Evolutionary conservation across 140 eudicot species (phyloP), one percentile per base, ranked within the genome.

Genomic region (Erigeron philadelphicus): DNA sequence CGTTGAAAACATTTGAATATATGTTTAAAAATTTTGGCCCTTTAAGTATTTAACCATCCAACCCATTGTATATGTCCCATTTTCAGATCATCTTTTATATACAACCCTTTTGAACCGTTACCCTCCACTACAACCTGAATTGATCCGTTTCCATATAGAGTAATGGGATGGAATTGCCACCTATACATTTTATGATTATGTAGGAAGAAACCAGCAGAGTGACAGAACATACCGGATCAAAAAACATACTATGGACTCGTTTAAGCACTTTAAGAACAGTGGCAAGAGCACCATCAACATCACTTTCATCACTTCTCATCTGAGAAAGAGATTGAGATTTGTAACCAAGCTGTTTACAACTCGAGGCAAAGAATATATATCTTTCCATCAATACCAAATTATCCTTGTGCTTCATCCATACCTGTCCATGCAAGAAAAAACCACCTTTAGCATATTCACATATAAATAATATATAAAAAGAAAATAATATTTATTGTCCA

Each of bases 341-440:
- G 43, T 79, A 85, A 13, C 90, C 88, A 50, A 85, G 87, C 50
- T 87, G 90, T 57, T 76, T 84, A 76, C 86, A 83, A 67, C 97
- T 90, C 18, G 94, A 85, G 16, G 86, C 86, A 74, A 90, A 90
- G 70, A 83, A 90, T 72, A 85, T 90, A 80, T 90, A 90, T 81
- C 95, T 85, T 67, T 90, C 95, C 97, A 87, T 90, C 64, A 84
- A 60, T 76, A 90, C 87, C 61, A 90, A 67, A 72, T 87, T 90
- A 17, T 88, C 96, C 77, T 74, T 88, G 61, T 88, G 87, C 83
- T 80, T 79, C 62, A 23, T 66, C 97, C 97, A 90, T 48, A 90
- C 97, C 97, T 90, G 54, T 31, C 48, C 64, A 40, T 3, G 23
- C 0, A 53, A 58, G 11, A 15, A 61, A 43, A 18, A 57, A 1